Base-by-base conservation (phyloP, 768 basidiomycete genomes). In the Amanita exitialis region DNA sequence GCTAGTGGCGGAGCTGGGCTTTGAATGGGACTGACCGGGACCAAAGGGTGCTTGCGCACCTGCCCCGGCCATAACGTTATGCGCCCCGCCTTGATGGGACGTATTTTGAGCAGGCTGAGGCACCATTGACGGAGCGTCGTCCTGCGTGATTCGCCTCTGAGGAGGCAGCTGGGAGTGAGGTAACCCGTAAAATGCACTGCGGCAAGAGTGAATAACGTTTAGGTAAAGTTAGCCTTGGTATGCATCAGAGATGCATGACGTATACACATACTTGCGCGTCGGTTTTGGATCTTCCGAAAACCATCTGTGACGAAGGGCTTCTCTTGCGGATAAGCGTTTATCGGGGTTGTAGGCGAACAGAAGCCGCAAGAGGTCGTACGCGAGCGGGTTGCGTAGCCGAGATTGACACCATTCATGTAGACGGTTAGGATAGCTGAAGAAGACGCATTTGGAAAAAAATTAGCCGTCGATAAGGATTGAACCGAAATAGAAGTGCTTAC, bases 281-380 rank as follows among this genome's bases (percentile, higher is more conserved):
- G 94, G 90, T 39, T 75, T 75, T 7, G 92, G 91, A 6, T 94
- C 94, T 61, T 95, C 91, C 20, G 78, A 76, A 65, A 98, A 99
- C 92, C 94, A 99, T 56, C 77, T 77, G 64, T 97, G 94, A 16
- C 71, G 72, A 1, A 99, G 70, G 0, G 91, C 87, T 53, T 89
- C 81, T 56, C 77, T 75, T 0, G 93, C 91, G 0, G 84, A 92
- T 37, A 97, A 76, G 28, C 96, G 75, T 54, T 75, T 80, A 58
- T 88, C 86, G 1, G 95, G 95, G 65, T 97, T 90, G 68, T 93
- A 98, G 8, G 78, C 77, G 63, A 99, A 95, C 34, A 98, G 73
- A 53, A 80, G 76, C 10, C 77, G 76, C n/a, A 99, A 80, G 49
- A 98, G 79, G 52, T 95, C 89, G 62, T 84, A 84, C 21, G 86